phyloP scores from a whole-genome alignment of 208 protist species.

The Tritrichomonas musculus region DNA sequence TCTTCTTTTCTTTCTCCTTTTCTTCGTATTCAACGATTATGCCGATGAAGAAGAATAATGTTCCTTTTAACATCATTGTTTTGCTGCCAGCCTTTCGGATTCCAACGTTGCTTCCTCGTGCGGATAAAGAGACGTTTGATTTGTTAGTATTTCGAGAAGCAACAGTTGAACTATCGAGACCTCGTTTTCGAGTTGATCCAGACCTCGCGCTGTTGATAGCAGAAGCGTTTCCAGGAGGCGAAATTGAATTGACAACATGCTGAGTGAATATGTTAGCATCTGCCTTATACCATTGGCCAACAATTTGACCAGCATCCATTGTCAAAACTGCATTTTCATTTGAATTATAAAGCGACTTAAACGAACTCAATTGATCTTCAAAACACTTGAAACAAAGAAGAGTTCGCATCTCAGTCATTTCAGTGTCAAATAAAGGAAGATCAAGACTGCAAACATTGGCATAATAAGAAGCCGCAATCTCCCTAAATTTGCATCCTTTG shows the following conservation, averaged over 20 bases:
- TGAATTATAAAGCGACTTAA: neutral
- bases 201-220: neutral
- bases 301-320: neutral
- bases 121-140: neutral
- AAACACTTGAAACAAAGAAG: constrained; percentile 15
- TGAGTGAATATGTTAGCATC: neutral
- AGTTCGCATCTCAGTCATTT: neutral
- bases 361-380: neutral
- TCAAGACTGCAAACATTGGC: neutral
- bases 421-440: neutral
- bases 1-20: no score
- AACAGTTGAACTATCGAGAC: neutral
- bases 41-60: neutral
- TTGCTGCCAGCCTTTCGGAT: neutral
- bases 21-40: neutral
- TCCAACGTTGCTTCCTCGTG: neutral
- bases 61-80: neutral
- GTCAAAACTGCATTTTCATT: neutral
- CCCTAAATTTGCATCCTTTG: neutral
- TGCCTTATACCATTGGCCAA: constrained; percentile 20
- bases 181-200: neutral
- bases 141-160: neutral
- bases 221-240: neutral
- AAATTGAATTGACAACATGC: neutral
- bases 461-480: constrained; percentile 16